Percentiles rank a stretch among this genome's conserved stretches.
These are phyloP conservation scores for Neonectria magnoliae DNA, from an alignment of 2,329 filamentous ascomycete species.

Conservation along the genomic window DNA sequence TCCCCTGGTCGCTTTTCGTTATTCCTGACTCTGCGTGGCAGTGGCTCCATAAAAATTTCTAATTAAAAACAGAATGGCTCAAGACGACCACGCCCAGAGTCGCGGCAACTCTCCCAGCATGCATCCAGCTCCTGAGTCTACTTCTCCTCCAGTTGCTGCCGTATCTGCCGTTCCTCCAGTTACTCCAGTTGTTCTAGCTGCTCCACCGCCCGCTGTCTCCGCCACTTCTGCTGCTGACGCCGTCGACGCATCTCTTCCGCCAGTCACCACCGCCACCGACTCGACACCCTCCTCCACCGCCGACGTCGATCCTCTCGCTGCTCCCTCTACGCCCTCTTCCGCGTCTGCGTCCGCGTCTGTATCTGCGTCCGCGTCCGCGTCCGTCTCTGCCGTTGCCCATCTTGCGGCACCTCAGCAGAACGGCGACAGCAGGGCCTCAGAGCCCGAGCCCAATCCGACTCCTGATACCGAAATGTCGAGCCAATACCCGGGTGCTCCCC, in stretches of 20 bases:
- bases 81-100: constrained; percentile 46
- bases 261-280: constrained; percentile 28
- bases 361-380: constrained; percentile 20
- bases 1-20: constrained; percentile 42
- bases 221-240: constrained; percentile 22
- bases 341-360: constrained; percentile 23
- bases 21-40: constrained; percentile 48
- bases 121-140: constrained; percentile 38
- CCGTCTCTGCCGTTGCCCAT: constrained; percentile 5
- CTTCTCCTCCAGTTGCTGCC: constrained; percentile 40
- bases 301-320: constrained; percentile 27
- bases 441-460: constrained; percentile 36
- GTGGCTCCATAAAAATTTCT: constrained; percentile 51
- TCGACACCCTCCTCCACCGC: constrained; percentile 24
- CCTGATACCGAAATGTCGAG: constrained; percentile 47
- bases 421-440: constrained; percentile 46
- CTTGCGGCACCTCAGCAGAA: constrained; percentile 42
- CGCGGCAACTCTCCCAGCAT: constrained; percentile 44
- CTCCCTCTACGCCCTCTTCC: constrained; percentile 2
- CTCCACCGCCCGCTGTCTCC: constrained; percentile 27
- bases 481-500: constrained; percentile 45
- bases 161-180: constrained; percentile 30
- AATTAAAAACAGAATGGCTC: constrained; percentile 50
- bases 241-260: constrained; percentile 28
- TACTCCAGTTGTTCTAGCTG: constrained; percentile 34